Conservation (phyloP, 2,329 filamentous ascomycete species). For the Myriosclerotinia scirpicola region DNA sequence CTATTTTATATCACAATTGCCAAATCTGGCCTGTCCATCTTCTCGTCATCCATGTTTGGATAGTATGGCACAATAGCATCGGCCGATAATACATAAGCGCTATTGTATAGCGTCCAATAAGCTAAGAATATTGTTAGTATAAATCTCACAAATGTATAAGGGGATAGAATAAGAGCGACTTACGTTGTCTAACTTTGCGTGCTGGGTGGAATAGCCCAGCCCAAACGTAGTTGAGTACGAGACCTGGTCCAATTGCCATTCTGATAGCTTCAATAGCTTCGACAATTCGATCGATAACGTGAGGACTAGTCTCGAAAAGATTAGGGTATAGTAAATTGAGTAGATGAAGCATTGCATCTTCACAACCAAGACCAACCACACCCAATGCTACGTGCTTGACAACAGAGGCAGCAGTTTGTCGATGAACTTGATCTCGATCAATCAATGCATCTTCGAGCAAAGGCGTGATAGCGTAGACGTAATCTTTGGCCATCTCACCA, state of each 20-base stretch:
- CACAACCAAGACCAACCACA: conserved; percentile 94
- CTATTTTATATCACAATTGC: conserved; percentile 69
- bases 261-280: conserved; percentile 96
- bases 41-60: conserved; percentile 79
- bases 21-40: conserved; percentile 75
- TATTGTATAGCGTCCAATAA: conserved; percentile 97
- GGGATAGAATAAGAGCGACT: neutral
- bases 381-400: conserved; percentile 98
- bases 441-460: conserved; percentile 95
- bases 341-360: conserved; percentile 97
- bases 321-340: conserved; percentile 97
- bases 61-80: conserved; percentile 98
- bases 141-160: neutral
- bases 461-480: conserved; percentile 96
- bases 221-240: conserved; percentile 98
- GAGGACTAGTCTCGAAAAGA: conserved; percentile 94
- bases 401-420: conserved; percentile 92
- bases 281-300: conserved; percentile 97
- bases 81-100: conserved; percentile 89
- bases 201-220: conserved; percentile 96
- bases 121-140: conserved; percentile 41
- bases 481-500: conserved; percentile 99
- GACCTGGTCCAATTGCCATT: conserved; percentile 86
- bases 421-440: conserved; percentile 95
- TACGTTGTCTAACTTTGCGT: conserved; percentile 78